These are phyloP conservation scores for Apiotrichum gracile DNA, from an alignment of 1,284 basidiomycete species.

Conservation along the genomic window DNA sequence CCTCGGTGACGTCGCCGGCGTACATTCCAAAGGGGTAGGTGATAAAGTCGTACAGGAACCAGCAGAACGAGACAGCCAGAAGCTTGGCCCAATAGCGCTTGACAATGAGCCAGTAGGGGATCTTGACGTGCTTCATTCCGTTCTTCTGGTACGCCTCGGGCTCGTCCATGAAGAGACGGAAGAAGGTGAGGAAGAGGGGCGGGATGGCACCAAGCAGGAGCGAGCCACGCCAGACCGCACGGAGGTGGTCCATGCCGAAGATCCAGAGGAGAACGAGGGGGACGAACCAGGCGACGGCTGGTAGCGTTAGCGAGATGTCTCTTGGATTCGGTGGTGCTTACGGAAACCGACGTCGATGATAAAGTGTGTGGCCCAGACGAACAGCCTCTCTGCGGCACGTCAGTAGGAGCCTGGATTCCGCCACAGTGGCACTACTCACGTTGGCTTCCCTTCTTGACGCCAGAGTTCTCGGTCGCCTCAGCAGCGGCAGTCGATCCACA, in stretches of 20 bases:
- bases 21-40: constrained; percentile 69
- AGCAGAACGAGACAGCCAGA: constrained; percentile 36
- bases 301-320: constrained; percentile 23
- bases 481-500: constrained; percentile 58
- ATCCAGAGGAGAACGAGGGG: constrained; percentile 82
- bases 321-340: constrained; percentile 45
- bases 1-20: constrained; percentile 56
- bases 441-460: constrained; percentile 67
- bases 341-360: constrained; percentile 16
- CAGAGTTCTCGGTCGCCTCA: constrained; percentile 74
- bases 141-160: constrained; percentile 47
- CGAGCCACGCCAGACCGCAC: constrained; percentile 79
- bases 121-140: constrained; percentile 62
- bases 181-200: constrained; percentile 68
- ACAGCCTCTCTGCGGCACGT: constrained; percentile 56
- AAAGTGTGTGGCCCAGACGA: constrained; percentile 50
- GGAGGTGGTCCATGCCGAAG: constrained; percentile 71
- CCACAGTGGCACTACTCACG: constrained; percentile 27
- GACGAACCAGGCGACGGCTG: constrained; percentile 67
- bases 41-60: constrained; percentile 62
- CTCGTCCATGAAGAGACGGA: constrained; percentile 81
- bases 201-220: constrained; percentile 81
- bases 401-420: no score
- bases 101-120: constrained; percentile 64
- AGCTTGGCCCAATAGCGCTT: constrained; percentile 57